These are phyloP conservation scores for Oidium heveae DNA, from an alignment of 2,329 filamentous ascomycete species.

Conservation along the genomic window DNA sequence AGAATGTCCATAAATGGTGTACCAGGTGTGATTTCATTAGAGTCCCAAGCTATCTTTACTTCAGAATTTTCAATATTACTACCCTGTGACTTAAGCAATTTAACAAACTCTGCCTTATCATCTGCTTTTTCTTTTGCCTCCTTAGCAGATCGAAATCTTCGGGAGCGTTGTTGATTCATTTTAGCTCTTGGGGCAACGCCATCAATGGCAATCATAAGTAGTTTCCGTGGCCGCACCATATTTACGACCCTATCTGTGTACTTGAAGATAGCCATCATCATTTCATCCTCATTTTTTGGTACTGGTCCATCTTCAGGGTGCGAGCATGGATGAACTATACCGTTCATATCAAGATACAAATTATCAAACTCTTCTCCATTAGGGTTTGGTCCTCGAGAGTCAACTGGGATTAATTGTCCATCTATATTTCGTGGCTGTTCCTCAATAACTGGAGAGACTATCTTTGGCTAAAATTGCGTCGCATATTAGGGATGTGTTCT, in stretches of 20 bases:
- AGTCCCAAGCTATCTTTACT: constrained; percentile 79
- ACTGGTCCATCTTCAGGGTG: constrained; percentile 85
- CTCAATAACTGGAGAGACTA: constrained; percentile 38
- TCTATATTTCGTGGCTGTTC: constrained; percentile 62
- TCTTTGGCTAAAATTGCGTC: not conserved
- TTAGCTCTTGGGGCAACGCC: constrained; percentile 93
- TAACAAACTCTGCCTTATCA: constrained; percentile 70
- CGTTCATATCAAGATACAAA: constrained; percentile 96
- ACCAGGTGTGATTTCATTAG: constrained; percentile 68
- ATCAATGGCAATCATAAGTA: constrained; percentile 95
- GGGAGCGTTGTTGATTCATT: constrained; percentile 97
- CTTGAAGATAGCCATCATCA: constrained; percentile 97
- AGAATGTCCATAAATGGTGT: constrained; percentile 98
- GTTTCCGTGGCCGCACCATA: constrained; percentile 88
- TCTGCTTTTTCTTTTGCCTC: constrained; percentile 86
- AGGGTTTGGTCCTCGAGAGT: constrained; percentile 64
- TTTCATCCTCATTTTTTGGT: constrained; percentile 86
- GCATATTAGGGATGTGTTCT: not conserved
- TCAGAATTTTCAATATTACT: constrained; percentile 35
- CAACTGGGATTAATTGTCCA: constrained; percentile 62
- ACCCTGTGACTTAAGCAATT: constrained; percentile 56
- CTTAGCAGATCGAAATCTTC: constrained; percentile 81
- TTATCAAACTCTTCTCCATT: constrained; percentile 98
- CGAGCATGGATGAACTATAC: constrained; percentile 95
- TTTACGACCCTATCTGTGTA: constrained; percentile 98